Base-by-base conservation (phyloP, 2,329 filamentous ascomycete genomes). In the Pestalotiopsis sp. region DNA sequence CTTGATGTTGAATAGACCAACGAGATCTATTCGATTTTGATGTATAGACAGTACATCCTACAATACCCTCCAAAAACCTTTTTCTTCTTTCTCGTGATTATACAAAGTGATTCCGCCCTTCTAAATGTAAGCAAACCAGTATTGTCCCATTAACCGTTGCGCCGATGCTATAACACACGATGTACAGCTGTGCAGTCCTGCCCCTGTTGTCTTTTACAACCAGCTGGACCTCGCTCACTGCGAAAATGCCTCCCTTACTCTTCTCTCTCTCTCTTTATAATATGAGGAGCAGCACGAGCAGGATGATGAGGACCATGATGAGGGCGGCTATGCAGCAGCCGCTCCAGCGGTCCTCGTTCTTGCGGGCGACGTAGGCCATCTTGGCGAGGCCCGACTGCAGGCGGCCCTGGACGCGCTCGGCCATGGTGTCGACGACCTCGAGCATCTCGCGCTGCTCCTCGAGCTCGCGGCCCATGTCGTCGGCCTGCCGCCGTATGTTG, bases 381-480 rank as follows among this genome's bases (percentile, higher is more conserved):
- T 93, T 95, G 82, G 93, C 92, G 84, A 98, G 89, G 23, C 96
- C 96, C 68, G 87, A 94, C 82, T 94, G 90, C 75, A 99, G 81
- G 78, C 96, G 91, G 1, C 93, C 93, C 14, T 93, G 93, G 1
- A 99, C 94, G 41, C 95, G 87, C 79, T 98, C 95, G 4, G 93
- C 94, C 68, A 97, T 85, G 38, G 86, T 88, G 80, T 98, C 95
- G 56, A 97, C 92, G 66, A 93, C 91, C 71, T 96, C 91, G 68
- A 99, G 85, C 88, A 98, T 92, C 80, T 94, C 93, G 25, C 87
- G 88, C 85, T 99, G 96, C 83, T 99, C 96, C 81, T 98, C 97
- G 60, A 99, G 85, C 83, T 99, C 96, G 68, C 95, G 86, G 1
- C 96, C 95, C 95, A 99, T 99, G 74, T 94, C 93, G 80, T 97